These are phyloP conservation scores for Candida fluviatilis DNA, from an alignment of 805 yeast species.

Conservation along the genomic window DNA sequence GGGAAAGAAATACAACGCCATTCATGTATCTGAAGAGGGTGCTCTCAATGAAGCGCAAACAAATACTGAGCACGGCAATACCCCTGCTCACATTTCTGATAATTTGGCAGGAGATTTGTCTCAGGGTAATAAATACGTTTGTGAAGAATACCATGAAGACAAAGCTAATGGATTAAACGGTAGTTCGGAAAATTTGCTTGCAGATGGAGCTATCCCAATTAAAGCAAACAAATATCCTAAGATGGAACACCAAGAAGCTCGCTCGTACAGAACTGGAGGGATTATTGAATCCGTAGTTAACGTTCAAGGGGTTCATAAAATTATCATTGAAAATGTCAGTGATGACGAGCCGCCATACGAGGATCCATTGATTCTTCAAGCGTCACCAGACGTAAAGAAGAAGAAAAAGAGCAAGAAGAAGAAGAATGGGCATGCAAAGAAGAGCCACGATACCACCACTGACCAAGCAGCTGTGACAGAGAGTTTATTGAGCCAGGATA, in stretches of 20 bases:
- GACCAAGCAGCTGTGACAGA: too few species aligned
- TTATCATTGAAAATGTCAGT: conserved; percentile 69
- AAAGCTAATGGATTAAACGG: conserved; percentile 1
- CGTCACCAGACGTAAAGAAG: conserved; percentile 4
- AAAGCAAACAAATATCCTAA: conserved; percentile 1
- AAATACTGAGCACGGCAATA: conserved; percentile 1
- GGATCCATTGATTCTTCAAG: conserved; percentile 1
- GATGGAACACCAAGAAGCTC: conserved; percentile 28
- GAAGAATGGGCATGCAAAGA: neutral
- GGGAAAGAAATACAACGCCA: conserved; percentile 25
- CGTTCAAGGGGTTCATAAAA: conserved; percentile 79
- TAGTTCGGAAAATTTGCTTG: neutral
- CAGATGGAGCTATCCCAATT: neutral
- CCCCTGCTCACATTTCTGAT: conserved; percentile 7
- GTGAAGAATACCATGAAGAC: conserved; percentile 6
- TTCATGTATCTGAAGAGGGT: conserved; percentile 44
- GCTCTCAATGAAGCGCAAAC: conserved; percentile 25
- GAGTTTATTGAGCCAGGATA: too few species aligned
- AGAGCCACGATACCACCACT: neutral
- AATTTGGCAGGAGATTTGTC: neutral
- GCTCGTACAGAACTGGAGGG: conserved; percentile 51
- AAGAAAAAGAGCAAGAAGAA: conserved; percentile 9
- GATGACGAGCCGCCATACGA: conserved; percentile 29
- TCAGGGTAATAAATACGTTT: conserved; percentile 8
- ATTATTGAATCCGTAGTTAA: conserved; percentile 80